Base-by-base conservation (phyloP, 305 asterid genomes). In the Lippia alba region DNA sequence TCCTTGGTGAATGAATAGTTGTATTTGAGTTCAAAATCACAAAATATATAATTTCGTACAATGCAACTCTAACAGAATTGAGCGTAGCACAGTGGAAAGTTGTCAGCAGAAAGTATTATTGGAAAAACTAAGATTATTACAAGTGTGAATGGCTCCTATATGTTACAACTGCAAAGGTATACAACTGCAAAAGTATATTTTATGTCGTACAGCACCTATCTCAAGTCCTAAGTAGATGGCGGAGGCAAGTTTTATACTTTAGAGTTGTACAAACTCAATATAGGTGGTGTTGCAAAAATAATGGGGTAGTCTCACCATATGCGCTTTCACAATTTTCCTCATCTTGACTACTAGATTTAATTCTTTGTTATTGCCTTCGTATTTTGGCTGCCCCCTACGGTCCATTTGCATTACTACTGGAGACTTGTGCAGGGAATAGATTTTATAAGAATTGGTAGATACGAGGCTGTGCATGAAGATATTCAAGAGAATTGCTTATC, bases 361-460 rank as follows among this genome's bases (percentile, higher is more conserved):
- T 60, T 64, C 50, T 53, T 60, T 62, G 4, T 48, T 58, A 19
- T 49, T 46, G 30, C 44, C 61, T 69, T 51, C 46, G 18, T 70
- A 55, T 59, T 12, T 67, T 40, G 33, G n/a, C 30, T 24, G 30
- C 3, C 30, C 30, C 30, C 19, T 41, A 40, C 8, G 66, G 12
- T 77, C 71, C 65, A 64, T 39, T 70, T 66, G 67, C 62, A 34
- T 56, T 66, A 69, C 58, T 69, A 14, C 51, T 66, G 67, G 64
- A 54, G 34, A 51, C 64, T 78, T 49, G 56, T 74, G 69, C 92
- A 91, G 97, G 97, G 92, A 53, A 74, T 94, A 78, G 93, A 94
- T 79, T 94, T 94, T 78, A 77, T 94, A 54, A 88, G 99, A 77
- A 84, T 94, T 32, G 99, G 99, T 64, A 91, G 97, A 80, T 40